Evolutionary conservation across 2,329 filamentous ascomycete species (phyloP).

Genomic region (Epichloe gansuensis): DNA sequence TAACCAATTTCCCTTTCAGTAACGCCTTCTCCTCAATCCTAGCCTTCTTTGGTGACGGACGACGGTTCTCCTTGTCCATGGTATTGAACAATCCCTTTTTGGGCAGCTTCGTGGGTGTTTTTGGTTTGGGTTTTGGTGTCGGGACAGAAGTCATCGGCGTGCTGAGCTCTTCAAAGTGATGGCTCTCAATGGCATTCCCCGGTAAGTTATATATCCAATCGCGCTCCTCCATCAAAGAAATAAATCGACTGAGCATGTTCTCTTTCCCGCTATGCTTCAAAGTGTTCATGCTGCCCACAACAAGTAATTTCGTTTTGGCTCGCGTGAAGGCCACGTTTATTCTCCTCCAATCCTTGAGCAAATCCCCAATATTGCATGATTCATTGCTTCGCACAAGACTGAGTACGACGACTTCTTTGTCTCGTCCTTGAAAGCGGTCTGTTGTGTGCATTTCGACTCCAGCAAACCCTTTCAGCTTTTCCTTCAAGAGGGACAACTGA

Average conservation of each 20-base stretch:
- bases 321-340: slow-evolving; percentile 95
- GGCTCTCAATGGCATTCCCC: slow-evolving; percentile 47
- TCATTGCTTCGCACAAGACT: slow-evolving; percentile 83
- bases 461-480: slow-evolving; percentile 46
- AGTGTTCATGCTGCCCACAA: slow-evolving; percentile 72
- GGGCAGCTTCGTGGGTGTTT: slow-evolving; percentile 17
- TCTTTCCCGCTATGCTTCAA: slow-evolving; percentile 59
- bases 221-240: slow-evolving; percentile 61
- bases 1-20: slow-evolving; percentile 52
- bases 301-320: slow-evolving; percentile 80
- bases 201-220: slow-evolving; percentile 73
- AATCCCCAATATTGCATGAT: slow-evolving; percentile 68
- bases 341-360: slow-evolving; percentile 80
- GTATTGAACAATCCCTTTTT: slow-evolving; percentile 8
- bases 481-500: slow-evolving; percentile 72
- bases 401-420: slow-evolving; percentile 86
- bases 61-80: slow-evolving; percentile 32
- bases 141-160: slow-evolving; percentile 27
- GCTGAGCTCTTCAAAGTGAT: slow-evolving; percentile 49
- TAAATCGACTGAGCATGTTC: slow-evolving; percentile 65
- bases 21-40: slow-evolving; percentile 50
- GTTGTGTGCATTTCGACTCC: slow-evolving; percentile 91
- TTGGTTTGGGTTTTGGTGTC: slow-evolving; percentile 8
- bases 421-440: slow-evolving; percentile 90
- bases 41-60: slow-evolving; percentile 37